These are phyloP conservation scores for Linum trigynum DNA, from an alignment of 345 rosid species.

Conservation along the genomic window DNA sequence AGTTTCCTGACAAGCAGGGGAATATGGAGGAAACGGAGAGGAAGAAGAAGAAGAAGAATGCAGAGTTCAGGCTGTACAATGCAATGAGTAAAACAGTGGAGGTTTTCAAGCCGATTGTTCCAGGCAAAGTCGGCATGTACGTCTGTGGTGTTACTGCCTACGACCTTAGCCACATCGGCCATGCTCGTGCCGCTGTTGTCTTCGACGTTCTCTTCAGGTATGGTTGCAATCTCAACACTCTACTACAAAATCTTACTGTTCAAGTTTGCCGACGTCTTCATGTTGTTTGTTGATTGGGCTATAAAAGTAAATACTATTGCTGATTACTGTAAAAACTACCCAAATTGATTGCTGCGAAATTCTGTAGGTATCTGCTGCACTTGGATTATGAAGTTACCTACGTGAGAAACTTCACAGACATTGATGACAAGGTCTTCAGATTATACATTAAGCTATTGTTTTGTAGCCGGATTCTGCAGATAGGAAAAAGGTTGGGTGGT, in stretches of 20 bases:
- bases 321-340: no score
- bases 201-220: not conserved
- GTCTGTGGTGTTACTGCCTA: not conserved
- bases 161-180: not conserved
- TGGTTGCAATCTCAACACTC: not conserved
- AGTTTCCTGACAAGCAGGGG: not conserved
- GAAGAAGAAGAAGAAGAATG: not conserved
- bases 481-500: no score
- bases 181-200: not conserved
- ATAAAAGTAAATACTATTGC: no score
- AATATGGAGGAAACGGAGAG: not conserved
- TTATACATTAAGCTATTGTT: no score
- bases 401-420: not conserved
- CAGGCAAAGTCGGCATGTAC: not conserved
- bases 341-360: not conserved
- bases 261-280: no score
- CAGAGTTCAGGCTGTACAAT: not conserved
- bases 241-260: no score
- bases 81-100: not conserved
- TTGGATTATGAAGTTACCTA: conserved; percentile 1
- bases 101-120: not conserved
- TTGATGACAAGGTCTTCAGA: conserved; percentile 1
- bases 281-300: no score
- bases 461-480: no score
- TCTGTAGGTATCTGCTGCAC: not conserved